A percentile compares a stretch with the other conserved stretches of the same genome.
Evolutionary conservation across 495 filamentous ascomycete genomes (phyloP).

Genomic region (Penicillium odoratum): DNA sequence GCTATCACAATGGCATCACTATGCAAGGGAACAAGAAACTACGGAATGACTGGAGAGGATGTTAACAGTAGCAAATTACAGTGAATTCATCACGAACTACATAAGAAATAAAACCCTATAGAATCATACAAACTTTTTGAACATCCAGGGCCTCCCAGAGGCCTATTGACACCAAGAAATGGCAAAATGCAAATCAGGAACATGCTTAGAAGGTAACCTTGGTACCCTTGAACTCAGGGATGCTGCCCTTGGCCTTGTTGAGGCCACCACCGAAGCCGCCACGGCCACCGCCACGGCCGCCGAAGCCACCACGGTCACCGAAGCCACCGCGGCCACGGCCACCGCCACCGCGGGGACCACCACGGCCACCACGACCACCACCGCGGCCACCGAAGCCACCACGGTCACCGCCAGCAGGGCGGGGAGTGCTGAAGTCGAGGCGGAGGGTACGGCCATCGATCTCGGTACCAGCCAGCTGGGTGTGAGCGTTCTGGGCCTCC

Average conservation of each 20-base stretch:
- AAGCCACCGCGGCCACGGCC: slow-evolving; percentile 52
- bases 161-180: slow-evolving; percentile 23
- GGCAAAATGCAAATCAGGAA: slow-evolving; percentile 18
- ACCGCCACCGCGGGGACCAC: slow-evolving; percentile 51
- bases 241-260: slow-evolving; percentile 69
- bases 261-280: slow-evolving; percentile 17
- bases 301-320: slow-evolving; percentile 52
- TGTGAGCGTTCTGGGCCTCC: slow-evolving; percentile 76
- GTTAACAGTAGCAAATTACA: slow-evolving; percentile 21
- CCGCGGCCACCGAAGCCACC: slow-evolving; percentile 49
- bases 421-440: slow-evolving; percentile 85
- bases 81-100: slow-evolving; percentile 15
- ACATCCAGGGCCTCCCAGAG: slow-evolving; percentile 16
- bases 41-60: neutral
- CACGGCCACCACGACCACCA: slow-evolving; percentile 51
- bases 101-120: slow-evolving; percentile 1
- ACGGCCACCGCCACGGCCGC: slow-evolving; percentile 47
- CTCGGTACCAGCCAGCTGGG: slow-evolving; percentile 70
- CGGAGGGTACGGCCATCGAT: slow-evolving; percentile 79
- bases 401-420: slow-evolving; percentile 53
- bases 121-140: slow-evolving; percentile 25
- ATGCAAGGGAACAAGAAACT: neutral
- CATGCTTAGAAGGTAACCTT: slow-evolving; percentile 80
- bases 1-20: neutral
- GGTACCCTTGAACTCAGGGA: slow-evolving; percentile 86